A percentile compares a stretch with the other conserved stretches of the same genome.
Evolutionary conservation across 1,139 yeast genomes (phyloP).

Genomic region (Hansenula sp.): DNA sequence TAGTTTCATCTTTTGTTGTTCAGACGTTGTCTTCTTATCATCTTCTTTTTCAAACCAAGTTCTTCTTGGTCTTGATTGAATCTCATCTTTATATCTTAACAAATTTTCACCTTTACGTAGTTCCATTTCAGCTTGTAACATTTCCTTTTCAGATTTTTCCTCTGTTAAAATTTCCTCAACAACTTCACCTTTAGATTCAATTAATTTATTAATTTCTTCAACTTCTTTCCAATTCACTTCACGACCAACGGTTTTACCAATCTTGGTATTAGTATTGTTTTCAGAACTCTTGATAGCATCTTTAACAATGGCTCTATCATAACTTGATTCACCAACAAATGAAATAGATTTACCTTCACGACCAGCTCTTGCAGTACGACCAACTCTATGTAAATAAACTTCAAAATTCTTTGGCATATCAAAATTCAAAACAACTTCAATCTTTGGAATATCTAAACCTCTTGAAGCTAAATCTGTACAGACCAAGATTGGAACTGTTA

Average conservation of each 20-base stretch:
- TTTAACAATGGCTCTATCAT: slow-evolving; percentile 84
- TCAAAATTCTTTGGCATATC: slow-evolving; percentile 96
- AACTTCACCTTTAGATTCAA: slow-evolving; percentile 54
- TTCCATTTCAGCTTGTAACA: slow-evolving; percentile 88
- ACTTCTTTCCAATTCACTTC: slow-evolving; percentile 84
- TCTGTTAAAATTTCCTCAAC: slow-evolving; percentile 80
- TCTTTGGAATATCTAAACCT: slow-evolving; percentile 98
- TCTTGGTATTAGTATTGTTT: slow-evolving; percentile 28
- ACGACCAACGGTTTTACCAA: slow-evolving; percentile 70
- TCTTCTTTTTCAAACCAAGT: slow-evolving; percentile 90
- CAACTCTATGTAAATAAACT: slow-evolving; percentile 92
- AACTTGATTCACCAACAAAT: slow-evolving; percentile 85
- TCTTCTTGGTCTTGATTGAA: slow-evolving; percentile 85
- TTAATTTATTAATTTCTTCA: slow-evolving; percentile 57
- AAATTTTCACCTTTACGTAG: slow-evolving; percentile 80
- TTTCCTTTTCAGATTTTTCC: slow-evolving; percentile 84
- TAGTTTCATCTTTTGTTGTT: slow-evolving; percentile 18
- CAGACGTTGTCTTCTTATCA: slow-evolving; percentile 51
- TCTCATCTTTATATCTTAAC: slow-evolving; percentile 76
- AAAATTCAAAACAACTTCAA: slow-evolving; percentile 87
- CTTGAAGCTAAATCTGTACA: slow-evolving; percentile 99
- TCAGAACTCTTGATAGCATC: slow-evolving; percentile 73
- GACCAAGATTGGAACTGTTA: slow-evolving; percentile 79
- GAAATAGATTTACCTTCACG: slow-evolving; percentile 91
- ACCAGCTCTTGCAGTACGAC: slow-evolving; percentile 99